Evolutionary conservation across 176 grass and related monocot species (phyloP), one percentile per base, ranked within the genome.

Genomic region (Aegilops sharonensis): DNA sequence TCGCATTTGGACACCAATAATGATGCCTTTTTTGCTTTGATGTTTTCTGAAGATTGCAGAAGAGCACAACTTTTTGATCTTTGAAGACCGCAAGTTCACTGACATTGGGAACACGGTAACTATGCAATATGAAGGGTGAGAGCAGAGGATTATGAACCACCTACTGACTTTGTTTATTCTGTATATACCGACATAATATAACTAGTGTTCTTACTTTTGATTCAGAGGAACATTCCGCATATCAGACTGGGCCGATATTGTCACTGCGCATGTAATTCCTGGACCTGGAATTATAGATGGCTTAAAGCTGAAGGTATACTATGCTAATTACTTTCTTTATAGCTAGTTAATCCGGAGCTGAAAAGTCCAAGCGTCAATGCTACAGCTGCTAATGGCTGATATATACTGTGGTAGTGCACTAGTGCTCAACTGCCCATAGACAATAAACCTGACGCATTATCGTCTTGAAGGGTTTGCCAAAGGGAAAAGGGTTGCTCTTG

Each of bases 121-220:
- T 20, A 98, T 95, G 93, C 96, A 95, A 87, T 95, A 95, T 78
- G 96, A 98, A 88, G 93, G 96, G 93, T 94, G 72, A 94, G 89
- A 89, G 73, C 34, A 36, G 43, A 11, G 3, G 4, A 45, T 78
- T 64, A 4, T 25, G 76, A 60, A 24, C 5, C 76, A 62, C 71
- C 9, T 61, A 23, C 25, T 43, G 48, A 9, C 0, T 15, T 75
- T 80, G 3, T 39, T 84, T 39, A 14, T 78, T 45, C 36, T 17
- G 23, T 34, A 30, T 34, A 30, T 62, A 57, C 1, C 4, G 0
- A 6, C 0, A 24, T 4, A 43, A 18, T 84, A 29, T 84, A 63
- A 60, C 48, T 60, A 27, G 3, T 68, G 29, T 57, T 37, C 57
- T 56, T 65, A 57, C 84, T 17, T 84, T 75, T 78, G 32, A 10